A percentile compares a stretch with the other conserved stretches of the same genome.
phyloP scores from a whole-genome alignment of 805 yeast species.

The Candida orba region DNA sequence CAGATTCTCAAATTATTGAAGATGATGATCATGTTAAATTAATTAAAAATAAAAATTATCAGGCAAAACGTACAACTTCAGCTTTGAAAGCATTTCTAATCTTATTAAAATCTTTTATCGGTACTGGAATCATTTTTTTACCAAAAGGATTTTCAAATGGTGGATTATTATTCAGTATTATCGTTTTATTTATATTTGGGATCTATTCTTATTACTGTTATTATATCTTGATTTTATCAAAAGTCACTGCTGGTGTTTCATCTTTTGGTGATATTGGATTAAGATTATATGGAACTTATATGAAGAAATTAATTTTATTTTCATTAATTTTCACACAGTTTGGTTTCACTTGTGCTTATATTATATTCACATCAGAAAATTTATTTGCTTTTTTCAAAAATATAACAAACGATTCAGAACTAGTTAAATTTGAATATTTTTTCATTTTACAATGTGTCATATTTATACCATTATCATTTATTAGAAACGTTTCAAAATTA shows the following conservation, averaged over 20 bases:
- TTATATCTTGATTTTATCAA: slow-evolving; percentile 52
- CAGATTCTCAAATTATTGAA: slow-evolving; percentile 15
- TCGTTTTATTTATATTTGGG: slow-evolving; percentile 53
- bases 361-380: slow-evolving; percentile 72
- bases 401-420: slow-evolving; percentile 33
- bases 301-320: slow-evolving; percentile 54
- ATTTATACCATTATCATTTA: slow-evolving; percentile 61
- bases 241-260: slow-evolving; percentile 51
- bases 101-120: slow-evolving; percentile 66
- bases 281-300: slow-evolving; percentile 54
- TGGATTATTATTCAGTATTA: slow-evolving; percentile 54
- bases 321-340: slow-evolving; percentile 67
- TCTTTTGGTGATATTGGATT: slow-evolving; percentile 77
- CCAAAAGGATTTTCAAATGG: slow-evolving; percentile 71
- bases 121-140: slow-evolving; percentile 67
- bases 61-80: slow-evolving; percentile 58
- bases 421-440: slow-evolving; percentile 29
- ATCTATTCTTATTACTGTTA: slow-evolving; percentile 74
- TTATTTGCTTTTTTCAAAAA: slow-evolving; percentile 53
- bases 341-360: slow-evolving; percentile 77
- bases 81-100: slow-evolving; percentile 66
- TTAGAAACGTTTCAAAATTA: slow-evolving; percentile 69
- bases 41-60: slow-evolving; percentile 12
- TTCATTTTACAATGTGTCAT: slow-evolving; percentile 50
- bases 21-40: slow-evolving; percentile 24